Percentiles rank a stretch among this genome's conserved stretches.
phyloP scores from a whole-genome alignment of 192 early-diverging fungal genomes.

The Rhizophlyctis rosea region DNA sequence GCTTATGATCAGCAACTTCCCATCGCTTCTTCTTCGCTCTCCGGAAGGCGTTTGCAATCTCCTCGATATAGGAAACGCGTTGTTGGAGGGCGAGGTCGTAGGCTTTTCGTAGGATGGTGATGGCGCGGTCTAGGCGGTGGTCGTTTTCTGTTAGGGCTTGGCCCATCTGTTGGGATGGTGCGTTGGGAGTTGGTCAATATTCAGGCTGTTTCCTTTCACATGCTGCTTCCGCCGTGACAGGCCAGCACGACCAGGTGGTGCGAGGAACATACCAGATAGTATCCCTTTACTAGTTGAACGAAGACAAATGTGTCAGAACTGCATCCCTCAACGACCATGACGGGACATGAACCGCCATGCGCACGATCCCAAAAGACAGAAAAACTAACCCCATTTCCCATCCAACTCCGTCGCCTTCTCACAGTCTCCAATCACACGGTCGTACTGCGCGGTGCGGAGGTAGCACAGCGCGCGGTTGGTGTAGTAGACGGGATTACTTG shows the following conservation, averaged over 20 bases:
- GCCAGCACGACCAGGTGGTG: constrained; percentile 4
- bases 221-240: no score
- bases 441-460: constrained; percentile 57
- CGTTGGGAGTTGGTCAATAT: no score
- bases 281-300: constrained; percentile 64
- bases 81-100: constrained; percentile 60
- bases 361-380: not conserved
- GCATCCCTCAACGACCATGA: constrained; percentile 17
- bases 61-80: constrained; percentile 55
- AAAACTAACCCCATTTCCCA: constrained; percentile 44
- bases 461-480: constrained; percentile 81
- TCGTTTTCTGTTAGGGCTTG: constrained; percentile 31
- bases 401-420: constrained; percentile 68
- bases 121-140: constrained; percentile 10
- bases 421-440: constrained; percentile 60
- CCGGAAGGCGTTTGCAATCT: constrained; percentile 58
- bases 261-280: constrained; percentile 55
- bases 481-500: constrained; percentile 64
- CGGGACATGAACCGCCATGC: constrained; percentile 1
- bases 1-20: constrained; percentile 57
- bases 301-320: no score
- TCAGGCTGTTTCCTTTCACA: no score
- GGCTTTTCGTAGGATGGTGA: constrained; percentile 36
- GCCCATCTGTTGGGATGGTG: no score
- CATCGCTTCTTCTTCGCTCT: constrained; percentile 68